phyloP scores from a whole-genome alignment of 1,284 basidiomycete genomes.

The Microbotryum intermedium region DNA sequence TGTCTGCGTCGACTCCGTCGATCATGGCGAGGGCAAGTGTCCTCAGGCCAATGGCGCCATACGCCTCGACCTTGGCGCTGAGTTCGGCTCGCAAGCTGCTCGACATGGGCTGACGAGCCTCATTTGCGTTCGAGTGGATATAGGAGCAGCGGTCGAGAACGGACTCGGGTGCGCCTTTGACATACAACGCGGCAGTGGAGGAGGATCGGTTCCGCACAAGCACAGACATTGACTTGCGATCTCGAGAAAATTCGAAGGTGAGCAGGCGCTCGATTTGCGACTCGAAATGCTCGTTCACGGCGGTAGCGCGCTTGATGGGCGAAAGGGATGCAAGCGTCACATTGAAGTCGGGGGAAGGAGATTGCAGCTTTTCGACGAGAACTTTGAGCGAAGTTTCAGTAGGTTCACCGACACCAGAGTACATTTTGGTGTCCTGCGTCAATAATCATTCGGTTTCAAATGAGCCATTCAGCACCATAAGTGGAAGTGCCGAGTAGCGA shows the following conservation, averaged over 20 bases:
- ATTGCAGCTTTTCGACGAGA: constrained; percentile 74
- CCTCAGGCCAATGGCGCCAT: constrained; percentile 74
- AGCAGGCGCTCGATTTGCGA: constrained; percentile 64
- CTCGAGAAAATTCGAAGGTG: constrained; percentile 94
- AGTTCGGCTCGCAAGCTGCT: constrained; percentile 54
- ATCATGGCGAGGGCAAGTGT: constrained; percentile 85
- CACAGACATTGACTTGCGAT: constrained; percentile 99
- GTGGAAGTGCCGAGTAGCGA: constrained; percentile 14
- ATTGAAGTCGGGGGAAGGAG: constrained; percentile 44
- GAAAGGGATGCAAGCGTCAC: constrained; percentile 52
- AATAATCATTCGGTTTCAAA: constrained; percentile 17
- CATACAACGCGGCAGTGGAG: constrained; percentile 56
- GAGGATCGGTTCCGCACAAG: constrained; percentile 52
- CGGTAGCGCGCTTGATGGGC: constrained; percentile 59
- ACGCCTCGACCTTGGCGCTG: constrained; percentile 55
- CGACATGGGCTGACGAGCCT: constrained; percentile 48
- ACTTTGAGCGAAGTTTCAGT: constrained; percentile 93
- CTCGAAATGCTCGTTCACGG: constrained; percentile 75
- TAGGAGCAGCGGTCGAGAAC: constrained; percentile 75
- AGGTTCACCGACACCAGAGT: constrained; percentile 85
- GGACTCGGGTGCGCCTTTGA: constrained; percentile 93
- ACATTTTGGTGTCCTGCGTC: constrained; percentile 62
- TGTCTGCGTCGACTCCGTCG: constrained; percentile 66
- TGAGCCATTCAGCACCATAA: background rate
- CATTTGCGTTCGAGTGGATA: background rate